Evolutionary conservation across 2,329 filamentous ascomycete genomes (phyloP), one percentile per base, ranked within the genome.

Genomic region (Fusarium staphyleae): DNA sequence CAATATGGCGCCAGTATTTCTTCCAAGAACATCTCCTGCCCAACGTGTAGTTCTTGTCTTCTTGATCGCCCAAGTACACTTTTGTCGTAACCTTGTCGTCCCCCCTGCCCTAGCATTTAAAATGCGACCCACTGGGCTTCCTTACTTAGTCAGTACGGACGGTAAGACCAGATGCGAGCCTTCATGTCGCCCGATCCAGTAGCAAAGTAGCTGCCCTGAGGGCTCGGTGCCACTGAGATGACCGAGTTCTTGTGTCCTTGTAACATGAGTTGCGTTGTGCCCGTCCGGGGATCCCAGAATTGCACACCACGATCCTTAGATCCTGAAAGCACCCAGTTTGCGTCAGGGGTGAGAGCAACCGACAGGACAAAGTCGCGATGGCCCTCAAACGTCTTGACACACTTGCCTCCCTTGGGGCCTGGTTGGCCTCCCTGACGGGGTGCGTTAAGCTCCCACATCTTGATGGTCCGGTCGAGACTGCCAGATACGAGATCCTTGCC

Each of bases 181-280:
- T 93, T 89, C 91, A 96, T 96, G 73, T 99, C 95, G 68, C 95
- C 95, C 65, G 93, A 97, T 57, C 95, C 95, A 5, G 95, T 99
- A 33, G 95, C 95, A 72, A 99, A 99, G 71, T 91, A 88, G 60
- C 87, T 86, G 52, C 92, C 93, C 29, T 85, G 87, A 13, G 95
- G 95, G 74, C 92, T 96, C 16, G 95, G 95, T 1, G 95, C 93
- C 45, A 99, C 95, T 3, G 93, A 97, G 68, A 98, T 98, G 66
- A 99, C 95, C 10, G 91, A 96, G 77, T 98, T 98, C 82, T 98
- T 98, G 74, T 99, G 95, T 19, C 95, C 95, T 75, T 98, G 95
- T 57, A 99, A 84, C 95, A 98, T 98, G 72, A 99, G 88, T 77
- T 98, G 93, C 1, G 93, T 96, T 63, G 90, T 88, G 29, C 93